Evolutionary conservation across 768 basidiomycete genomes (phyloP).

Genomic region (Naganishia vishniacii): DNA sequence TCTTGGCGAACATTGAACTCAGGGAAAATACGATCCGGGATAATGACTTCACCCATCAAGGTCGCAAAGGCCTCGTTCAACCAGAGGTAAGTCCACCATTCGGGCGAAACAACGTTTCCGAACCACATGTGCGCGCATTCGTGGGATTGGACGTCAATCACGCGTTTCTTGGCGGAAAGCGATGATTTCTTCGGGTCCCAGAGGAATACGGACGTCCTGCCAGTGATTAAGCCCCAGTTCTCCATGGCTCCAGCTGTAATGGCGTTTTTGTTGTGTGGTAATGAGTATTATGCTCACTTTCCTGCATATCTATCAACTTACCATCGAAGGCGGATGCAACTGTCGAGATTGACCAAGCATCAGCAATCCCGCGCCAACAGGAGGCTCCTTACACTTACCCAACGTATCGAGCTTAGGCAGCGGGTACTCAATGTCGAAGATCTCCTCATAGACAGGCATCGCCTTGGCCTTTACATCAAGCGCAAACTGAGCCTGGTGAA

Average conservation of each 20-base stretch:
- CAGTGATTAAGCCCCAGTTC: constrained; percentile 72
- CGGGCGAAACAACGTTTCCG: constrained; percentile 72
- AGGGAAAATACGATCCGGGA: constrained; percentile 62
- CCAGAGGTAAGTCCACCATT: constrained; percentile 50
- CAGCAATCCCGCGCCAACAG: constrained; percentile 50
- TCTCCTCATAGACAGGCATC: constrained; percentile 81
- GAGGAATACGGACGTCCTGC: constrained; percentile 72
- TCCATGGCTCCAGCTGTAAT: constrained; percentile 68
- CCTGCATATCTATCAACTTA: too few relatives aligned
- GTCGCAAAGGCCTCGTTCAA: constrained; percentile 69
- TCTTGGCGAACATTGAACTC: constrained; percentile 78
- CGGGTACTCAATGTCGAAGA: constrained; percentile 87
- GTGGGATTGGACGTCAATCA: constrained; percentile 72
- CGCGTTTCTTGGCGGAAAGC: constrained; percentile 67
- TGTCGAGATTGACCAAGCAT: not conserved
- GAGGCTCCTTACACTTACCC: constrained; percentile 37
- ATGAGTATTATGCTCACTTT: too few relatives aligned
- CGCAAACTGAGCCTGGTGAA: constrained; percentile 75
- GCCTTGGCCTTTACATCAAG: constrained; percentile 76
- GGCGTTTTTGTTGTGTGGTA: too few relatives aligned
- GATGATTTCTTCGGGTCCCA: constrained; percentile 71
- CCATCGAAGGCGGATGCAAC: constrained; percentile 73
- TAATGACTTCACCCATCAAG: constrained; percentile 81
- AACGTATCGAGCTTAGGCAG: constrained; percentile 92
- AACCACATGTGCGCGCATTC: constrained; percentile 76